Percentiles rank a stretch among this genome's conserved stretches.
Conservation (phyloP, 1,139 yeast species). For the Pneumocystis murina region DNA sequence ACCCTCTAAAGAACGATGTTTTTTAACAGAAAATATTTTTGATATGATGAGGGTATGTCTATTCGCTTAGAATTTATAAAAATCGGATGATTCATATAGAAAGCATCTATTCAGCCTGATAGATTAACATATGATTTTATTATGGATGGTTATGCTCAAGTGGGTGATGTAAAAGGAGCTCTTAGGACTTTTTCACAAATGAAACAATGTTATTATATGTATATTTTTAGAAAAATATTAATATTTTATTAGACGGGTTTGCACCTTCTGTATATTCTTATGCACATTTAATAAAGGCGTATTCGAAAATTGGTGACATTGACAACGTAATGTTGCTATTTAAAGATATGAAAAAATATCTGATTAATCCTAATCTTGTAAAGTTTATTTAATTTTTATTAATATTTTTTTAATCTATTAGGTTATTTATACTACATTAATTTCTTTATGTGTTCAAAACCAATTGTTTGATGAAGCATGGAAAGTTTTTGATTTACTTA, state of each 20-base stretch:
- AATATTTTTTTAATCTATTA: neutral
- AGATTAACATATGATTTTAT: constrained; percentile 8
- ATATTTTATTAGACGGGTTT: constrained; percentile 2
- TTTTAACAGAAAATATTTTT: neutral
- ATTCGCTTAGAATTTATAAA: neutral
- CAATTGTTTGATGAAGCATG: constrained; percentile 5
- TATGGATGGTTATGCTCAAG: constrained; percentile 9
- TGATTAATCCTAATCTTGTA: constrained; percentile 10
- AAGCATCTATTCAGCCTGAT: constrained; percentile 2
- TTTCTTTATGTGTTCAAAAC: constrained; percentile 7
- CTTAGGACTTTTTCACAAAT: constrained; percentile 3
- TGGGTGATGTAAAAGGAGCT: constrained; percentile 4
- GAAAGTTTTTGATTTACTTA: constrained; percentile 7
- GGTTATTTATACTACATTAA: constrained; percentile 7
- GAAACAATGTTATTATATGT: neutral
- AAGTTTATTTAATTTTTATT: neutral
- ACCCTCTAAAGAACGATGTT: constrained; percentile 3
- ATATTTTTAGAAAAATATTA: neutral
- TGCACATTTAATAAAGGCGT: constrained; percentile 11
- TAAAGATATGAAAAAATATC: constrained; percentile 9
- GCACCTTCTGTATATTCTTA: constrained; percentile 8
- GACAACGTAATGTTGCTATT: constrained; percentile 5
- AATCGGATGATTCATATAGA: neutral
- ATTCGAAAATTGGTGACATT: constrained; percentile 1
- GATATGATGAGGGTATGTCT: neutral